A percentile compares a stretch with the other conserved stretches of the same genome.
These are phyloP conservation scores for Colletotrichum euphorbiae DNA, from an alignment of 2,329 filamentous ascomycete species.

Conservation along the genomic window DNA sequence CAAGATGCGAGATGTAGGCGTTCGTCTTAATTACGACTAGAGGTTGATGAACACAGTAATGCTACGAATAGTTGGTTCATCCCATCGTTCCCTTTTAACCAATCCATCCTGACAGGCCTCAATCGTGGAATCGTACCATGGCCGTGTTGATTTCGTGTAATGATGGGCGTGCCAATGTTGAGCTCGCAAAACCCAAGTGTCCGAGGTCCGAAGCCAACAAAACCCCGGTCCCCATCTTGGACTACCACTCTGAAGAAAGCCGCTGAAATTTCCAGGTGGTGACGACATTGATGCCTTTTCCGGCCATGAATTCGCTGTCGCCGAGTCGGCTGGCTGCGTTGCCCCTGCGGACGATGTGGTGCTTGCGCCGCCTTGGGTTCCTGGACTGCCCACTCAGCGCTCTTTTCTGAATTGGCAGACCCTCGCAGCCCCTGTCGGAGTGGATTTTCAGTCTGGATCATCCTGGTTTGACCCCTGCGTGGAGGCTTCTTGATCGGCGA, in stretches of 20 bases:
- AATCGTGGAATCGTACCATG: constrained; percentile 8
- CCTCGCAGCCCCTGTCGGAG: constrained; percentile 15
- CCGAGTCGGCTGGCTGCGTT: constrained; percentile 20
- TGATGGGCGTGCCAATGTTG: constrained; percentile 38
- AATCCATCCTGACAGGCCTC: neutral
- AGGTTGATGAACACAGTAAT: neutral
- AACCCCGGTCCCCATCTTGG: too few species aligned
- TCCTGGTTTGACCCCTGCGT: neutral
- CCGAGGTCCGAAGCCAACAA: constrained; percentile 37
- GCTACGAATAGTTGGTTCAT: neutral
- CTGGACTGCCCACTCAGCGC: constrained; percentile 8
- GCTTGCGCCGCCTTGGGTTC: neutral
- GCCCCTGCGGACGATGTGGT: constrained; percentile 11
- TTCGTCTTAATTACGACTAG: neutral
- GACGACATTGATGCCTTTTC: constrained; percentile 38
- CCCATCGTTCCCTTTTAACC: constrained; percentile 27
- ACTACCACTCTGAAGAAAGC: neutral
- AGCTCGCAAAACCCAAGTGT: constrained; percentile 29
- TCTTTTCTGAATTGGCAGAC: neutral
- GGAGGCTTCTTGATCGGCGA: constrained; percentile 26
- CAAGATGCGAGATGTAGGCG: neutral
- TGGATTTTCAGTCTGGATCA: constrained; percentile 21
- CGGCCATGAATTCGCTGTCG: constrained; percentile 28
- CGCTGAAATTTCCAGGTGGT: constrained; percentile 17
- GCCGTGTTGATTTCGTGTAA: constrained; percentile 3